Conservation (phyloP, 768 basidiomycete species). For the Favolaschia claudopus region DNA sequence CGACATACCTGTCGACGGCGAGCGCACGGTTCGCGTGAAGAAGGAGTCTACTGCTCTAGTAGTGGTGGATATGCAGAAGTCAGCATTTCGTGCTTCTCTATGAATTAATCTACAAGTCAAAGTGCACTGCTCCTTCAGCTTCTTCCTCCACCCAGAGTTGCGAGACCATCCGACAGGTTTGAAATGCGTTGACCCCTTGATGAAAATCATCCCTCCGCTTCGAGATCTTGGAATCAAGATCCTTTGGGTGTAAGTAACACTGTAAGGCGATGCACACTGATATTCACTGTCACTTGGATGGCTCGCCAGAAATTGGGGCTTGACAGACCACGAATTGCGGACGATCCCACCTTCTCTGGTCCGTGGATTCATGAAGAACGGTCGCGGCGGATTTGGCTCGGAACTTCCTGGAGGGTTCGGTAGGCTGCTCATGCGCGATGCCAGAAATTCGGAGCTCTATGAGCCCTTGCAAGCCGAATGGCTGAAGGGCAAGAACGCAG, state of each 20-base stretch:
- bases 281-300: not conserved
- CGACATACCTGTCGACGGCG: slow-evolving; percentile 63
- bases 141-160: slow-evolving; percentile 70
- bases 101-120: not conserved
- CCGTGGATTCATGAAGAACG: slow-evolving; percentile 61
- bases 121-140: slow-evolving; percentile 46
- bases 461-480: slow-evolving; percentile 67
- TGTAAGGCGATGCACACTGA: not conserved
- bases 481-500: slow-evolving; percentile 55
- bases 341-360: slow-evolving; percentile 67
- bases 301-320: slow-evolving; percentile 76
- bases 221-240: slow-evolving; percentile 61
- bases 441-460: slow-evolving; percentile 66
- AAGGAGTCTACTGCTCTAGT: slow-evolving; percentile 60
- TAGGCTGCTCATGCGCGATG: slow-evolving; percentile 63
- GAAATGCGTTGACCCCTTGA: slow-evolving; percentile 62
- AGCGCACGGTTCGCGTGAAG: slow-evolving; percentile 58
- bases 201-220: slow-evolving; percentile 55
- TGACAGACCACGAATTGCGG: slow-evolving; percentile 67
- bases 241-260: slow-evolving; percentile 70
- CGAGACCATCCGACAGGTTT: slow-evolving; percentile 62
- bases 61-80: slow-evolving; percentile 84
- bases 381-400: slow-evolving; percentile 60
- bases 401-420: slow-evolving; percentile 62
- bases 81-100: slow-evolving; percentile 22